A percentile compares a stretch with the other conserved stretches of the same genome.
Conservation (phyloP, 306 rosid genomes). For the Bauhinia variegata region DNA sequence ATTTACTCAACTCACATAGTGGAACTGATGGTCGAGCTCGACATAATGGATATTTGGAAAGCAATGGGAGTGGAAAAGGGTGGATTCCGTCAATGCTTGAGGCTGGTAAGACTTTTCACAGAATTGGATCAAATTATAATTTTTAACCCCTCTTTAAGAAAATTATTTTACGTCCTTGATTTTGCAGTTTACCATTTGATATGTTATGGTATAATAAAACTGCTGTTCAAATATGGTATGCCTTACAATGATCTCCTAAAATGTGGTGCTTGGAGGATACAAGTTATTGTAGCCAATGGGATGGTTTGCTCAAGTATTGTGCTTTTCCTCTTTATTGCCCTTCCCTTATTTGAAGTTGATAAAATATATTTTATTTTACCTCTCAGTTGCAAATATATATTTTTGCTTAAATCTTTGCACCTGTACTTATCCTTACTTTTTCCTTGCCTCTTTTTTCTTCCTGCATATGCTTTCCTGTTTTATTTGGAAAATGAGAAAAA, state of each 20-base stretch:
- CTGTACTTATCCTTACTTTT: background rate
- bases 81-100: constrained; percentile 57
- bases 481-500: background rate
- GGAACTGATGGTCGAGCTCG: constrained; percentile 45
- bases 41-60: constrained; percentile 51
- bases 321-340: constrained; percentile 7
- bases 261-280: background rate
- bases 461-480: background rate
- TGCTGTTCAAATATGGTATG: constrained; percentile 1
- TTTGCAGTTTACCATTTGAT: background rate
- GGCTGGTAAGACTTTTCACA: constrained; percentile 63
- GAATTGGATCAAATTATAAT: constrained; percentile 21
- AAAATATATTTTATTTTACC: background rate
- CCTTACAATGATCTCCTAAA: background rate
- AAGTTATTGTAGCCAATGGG: constrained; percentile 25
- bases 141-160: background rate
- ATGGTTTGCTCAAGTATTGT: background rate
- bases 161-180: too few relatives aligned
- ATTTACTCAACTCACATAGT: constrained; percentile 45
- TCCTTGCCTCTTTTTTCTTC: background rate
- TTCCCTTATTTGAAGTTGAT: background rate
- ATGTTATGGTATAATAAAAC: constrained; percentile 7
- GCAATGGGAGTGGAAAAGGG: constrained; percentile 54
- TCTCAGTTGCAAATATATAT: background rate
- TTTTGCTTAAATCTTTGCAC: too few relatives aligned